phyloP scores from a whole-genome alignment of 2,329 filamentous ascomycete genomes.

The Rhynchosporium agropyri region DNA sequence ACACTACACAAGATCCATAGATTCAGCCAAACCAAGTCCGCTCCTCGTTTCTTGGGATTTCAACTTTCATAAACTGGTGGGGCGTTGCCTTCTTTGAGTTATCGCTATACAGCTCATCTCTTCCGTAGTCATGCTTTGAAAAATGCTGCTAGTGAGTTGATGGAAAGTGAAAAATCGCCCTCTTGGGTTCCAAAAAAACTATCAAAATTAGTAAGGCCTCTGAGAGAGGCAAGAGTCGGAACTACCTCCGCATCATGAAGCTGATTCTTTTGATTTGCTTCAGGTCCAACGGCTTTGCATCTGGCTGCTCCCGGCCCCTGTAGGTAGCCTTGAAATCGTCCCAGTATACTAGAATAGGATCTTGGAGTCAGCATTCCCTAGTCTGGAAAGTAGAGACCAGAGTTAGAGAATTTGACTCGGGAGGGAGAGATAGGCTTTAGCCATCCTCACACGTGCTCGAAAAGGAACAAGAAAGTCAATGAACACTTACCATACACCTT shows the following conservation, averaged over 20 bases:
- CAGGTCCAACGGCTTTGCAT: conserved; percentile 61
- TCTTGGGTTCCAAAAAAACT: conserved; percentile 75
- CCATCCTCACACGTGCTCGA: no score
- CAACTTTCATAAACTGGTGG: neutral
- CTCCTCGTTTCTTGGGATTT: neutral
- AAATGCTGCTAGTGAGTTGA: conserved; percentile 57
- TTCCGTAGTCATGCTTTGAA: conserved; percentile 20
- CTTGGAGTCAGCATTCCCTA: no score
- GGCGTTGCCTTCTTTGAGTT: conserved; percentile 11
- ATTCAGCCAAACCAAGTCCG: conserved; percentile 28
- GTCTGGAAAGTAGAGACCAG: no score
- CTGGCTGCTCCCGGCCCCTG: conserved; percentile 65
- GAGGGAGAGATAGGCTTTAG: no score
- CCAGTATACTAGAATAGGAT: conserved; percentile 55
- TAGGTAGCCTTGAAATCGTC: conserved; percentile 70
- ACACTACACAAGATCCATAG: conserved; percentile 24
- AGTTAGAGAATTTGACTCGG: no score
- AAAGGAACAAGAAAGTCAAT: no score
- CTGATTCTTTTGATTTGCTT: conserved; percentile 66
- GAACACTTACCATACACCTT: conserved; percentile 46
- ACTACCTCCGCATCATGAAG: conserved; percentile 80
- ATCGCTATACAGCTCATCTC: conserved; percentile 29
- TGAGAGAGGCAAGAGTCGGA: conserved; percentile 3
- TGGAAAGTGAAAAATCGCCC: conserved; percentile 63
- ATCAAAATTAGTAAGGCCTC: conserved; percentile 34